phyloP scores from a whole-genome alignment of 306 rosid species.

The Echinosophora koreensis region DNA sequence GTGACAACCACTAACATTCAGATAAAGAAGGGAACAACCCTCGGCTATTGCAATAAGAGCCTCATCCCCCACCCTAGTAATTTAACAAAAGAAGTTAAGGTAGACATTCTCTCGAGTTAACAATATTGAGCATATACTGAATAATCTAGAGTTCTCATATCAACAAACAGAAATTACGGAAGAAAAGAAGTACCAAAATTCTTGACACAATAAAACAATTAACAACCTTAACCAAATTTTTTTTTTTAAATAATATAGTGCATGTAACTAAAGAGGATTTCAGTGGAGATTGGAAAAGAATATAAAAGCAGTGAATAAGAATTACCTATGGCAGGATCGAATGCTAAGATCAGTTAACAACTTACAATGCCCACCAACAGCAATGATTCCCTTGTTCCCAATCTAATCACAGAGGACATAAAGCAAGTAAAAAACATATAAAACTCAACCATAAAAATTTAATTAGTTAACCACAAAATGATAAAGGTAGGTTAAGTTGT shows the following conservation, averaged over 20 bases:
- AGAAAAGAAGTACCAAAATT: slow-evolving; percentile 4
- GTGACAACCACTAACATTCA: slow-evolving; percentile 97
- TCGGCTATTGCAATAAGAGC: slow-evolving; percentile 85
- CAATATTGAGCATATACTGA: slow-evolving; percentile 7
- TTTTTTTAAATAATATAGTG: background rate
- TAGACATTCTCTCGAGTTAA: slow-evolving; percentile 14
- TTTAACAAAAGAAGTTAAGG: slow-evolving; percentile 13
- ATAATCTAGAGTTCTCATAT: slow-evolving; percentile 21
- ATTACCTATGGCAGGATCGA: slow-evolving; percentile 90
- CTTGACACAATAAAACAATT: background rate
- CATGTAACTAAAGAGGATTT: slow-evolving; percentile 34
- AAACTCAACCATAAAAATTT: too few species aligned
- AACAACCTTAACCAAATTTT: too few species aligned
- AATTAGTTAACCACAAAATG: too few species aligned
- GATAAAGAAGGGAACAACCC: slow-evolving; percentile 77
- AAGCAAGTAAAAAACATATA: slow-evolving; percentile 5
- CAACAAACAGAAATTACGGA: background rate
- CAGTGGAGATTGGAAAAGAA: slow-evolving; percentile 4
- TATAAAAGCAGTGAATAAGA: slow-evolving; percentile 25
- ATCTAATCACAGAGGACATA: slow-evolving; percentile 57
- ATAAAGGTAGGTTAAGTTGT: too few species aligned
- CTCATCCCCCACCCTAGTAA: slow-evolving; percentile 85
- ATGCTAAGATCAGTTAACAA: slow-evolving; percentile 86
- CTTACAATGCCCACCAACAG: slow-evolving; percentile 83
- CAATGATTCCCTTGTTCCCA: slow-evolving; percentile 80